Percentiles rank a stretch among this genome's conserved stretches.
Evolutionary conservation across 192 early-diverging fungal genomes (phyloP).

Genomic region (Coemansia sp.): DNA sequence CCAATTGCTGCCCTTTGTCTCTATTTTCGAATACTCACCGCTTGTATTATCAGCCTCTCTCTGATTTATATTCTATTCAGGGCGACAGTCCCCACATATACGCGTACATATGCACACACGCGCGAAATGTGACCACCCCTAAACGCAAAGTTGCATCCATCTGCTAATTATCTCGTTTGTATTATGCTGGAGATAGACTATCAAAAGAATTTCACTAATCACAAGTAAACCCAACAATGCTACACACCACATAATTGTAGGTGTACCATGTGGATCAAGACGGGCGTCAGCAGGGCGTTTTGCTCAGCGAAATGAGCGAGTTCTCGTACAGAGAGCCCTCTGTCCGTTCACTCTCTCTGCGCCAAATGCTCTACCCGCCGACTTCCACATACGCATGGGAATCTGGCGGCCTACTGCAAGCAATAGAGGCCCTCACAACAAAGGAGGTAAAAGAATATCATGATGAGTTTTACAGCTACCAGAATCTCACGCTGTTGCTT

Average conservation of each 20-base stretch:
- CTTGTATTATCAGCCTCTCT: too few relatives aligned
- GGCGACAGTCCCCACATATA: too few relatives aligned
- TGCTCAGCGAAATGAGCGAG: slow-evolving; percentile 77
- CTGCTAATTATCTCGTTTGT: background rate
- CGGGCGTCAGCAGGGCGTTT: slow-evolving; percentile 76
- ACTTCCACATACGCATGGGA: slow-evolving; percentile 73
- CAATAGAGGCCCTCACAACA: slow-evolving; percentile 71
- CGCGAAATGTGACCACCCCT: background rate
- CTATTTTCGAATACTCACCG: too few relatives aligned
- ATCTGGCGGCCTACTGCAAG: slow-evolving; percentile 74
- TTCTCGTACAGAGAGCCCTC: slow-evolving; percentile 75
- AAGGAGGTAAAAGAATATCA: slow-evolving; percentile 76
- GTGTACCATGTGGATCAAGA: slow-evolving; percentile 74
- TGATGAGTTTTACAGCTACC: slow-evolving; percentile 66
- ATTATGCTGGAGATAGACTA: background rate
- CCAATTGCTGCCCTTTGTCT: too few relatives aligned
- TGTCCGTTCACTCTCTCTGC: slow-evolving; percentile 47
- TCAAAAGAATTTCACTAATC: background rate
- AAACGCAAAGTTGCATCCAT: slow-evolving; percentile 4
- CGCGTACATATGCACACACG: too few relatives aligned
- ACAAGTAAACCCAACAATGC: background rate
- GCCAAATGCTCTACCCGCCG: slow-evolving; percentile 52
- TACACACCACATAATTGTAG: slow-evolving; percentile 11
- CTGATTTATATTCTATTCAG: too few relatives aligned
- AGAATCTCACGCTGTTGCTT: slow-evolving; percentile 70